Conservation (phyloP, 768 basidiomycete genomes). For the Baorangia bicolor region DNA sequence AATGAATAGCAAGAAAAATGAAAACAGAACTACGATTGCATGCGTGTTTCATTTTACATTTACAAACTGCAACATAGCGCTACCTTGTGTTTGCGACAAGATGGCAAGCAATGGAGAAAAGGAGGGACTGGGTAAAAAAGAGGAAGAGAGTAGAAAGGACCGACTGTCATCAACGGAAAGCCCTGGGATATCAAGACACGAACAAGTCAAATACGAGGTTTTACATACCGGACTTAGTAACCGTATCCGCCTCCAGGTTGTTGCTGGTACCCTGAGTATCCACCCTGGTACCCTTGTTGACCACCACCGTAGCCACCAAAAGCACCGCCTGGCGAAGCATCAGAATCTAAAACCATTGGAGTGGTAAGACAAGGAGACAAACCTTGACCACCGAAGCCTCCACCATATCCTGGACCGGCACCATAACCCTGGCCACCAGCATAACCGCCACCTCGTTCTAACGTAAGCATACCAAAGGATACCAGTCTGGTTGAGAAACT, state of each 20-base stretch:
- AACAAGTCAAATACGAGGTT: too few species aligned
- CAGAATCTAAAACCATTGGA: not conserved
- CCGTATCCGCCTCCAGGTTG: conserved; percentile 27
- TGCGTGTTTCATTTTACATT: conserved; percentile 19
- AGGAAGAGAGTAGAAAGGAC: not conserved
- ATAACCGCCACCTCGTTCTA: conserved; percentile 28
- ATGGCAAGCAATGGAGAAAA: not conserved
- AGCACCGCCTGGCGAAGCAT: conserved; percentile 1
- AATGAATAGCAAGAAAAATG: not conserved
- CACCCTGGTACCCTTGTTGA: conserved; percentile 25
- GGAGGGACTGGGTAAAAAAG: not conserved
- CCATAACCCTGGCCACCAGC: conserved; percentile 28
- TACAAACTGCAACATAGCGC: conserved; percentile 16
- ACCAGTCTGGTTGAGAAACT: not conserved
- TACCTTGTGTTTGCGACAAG: conserved; percentile 3
- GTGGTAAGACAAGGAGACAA: not conserved
- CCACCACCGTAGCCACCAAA: conserved; percentile 14
- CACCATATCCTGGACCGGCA: conserved; percentile 24
- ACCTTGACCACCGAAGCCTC: conserved; percentile 18
- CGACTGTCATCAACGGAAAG: not conserved
- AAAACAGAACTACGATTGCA: conserved; percentile 1
- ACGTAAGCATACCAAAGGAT: conserved; percentile 12
- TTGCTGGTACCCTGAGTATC: conserved; percentile 28
- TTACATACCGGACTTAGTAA: conserved; percentile 21
- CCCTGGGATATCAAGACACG: not conserved